These are phyloP conservation scores for Avena sativa DNA, from an alignment of 176 grass and related monocot species.

Conservation along the genomic window DNA sequence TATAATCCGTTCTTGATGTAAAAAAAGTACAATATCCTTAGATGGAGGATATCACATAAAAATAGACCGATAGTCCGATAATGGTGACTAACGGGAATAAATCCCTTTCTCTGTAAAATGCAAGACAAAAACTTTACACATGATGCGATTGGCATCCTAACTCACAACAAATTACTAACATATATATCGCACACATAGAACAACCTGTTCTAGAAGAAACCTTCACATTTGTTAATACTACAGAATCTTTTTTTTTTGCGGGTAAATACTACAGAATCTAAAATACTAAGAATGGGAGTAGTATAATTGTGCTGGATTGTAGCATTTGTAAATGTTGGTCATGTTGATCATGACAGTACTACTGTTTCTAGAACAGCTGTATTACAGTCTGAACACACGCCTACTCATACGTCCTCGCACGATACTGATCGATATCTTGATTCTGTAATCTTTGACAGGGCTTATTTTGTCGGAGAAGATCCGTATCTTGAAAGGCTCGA, in stretches of 20 bases:
- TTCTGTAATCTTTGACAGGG: not conserved
- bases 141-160: not conserved
- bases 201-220: not conserved
- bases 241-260: too few relatives aligned
- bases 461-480: not conserved
- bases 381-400: not conserved
- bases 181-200: not conserved
- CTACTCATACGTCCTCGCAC: not conserved
- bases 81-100: not conserved
- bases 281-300: too few relatives aligned
- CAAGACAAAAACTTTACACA: not conserved
- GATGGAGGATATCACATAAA: not conserved
- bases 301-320: too few relatives aligned
- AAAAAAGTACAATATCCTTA: not conserved
- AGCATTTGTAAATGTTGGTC: too few relatives aligned
- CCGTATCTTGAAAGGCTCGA: not conserved
- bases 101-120: constrained; percentile 15
- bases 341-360: not conserved
- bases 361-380: not conserved
- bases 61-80: not conserved
- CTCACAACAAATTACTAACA: not conserved
- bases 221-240: too few relatives aligned
- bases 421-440: not conserved
- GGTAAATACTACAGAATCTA: too few relatives aligned
- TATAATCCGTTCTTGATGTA: constrained; percentile 26